Evolutionary conservation across 2,329 filamentous ascomycete species (phyloP), one percentile per base, ranked within the genome.

Genomic region (Trichoderma sp.): DNA sequence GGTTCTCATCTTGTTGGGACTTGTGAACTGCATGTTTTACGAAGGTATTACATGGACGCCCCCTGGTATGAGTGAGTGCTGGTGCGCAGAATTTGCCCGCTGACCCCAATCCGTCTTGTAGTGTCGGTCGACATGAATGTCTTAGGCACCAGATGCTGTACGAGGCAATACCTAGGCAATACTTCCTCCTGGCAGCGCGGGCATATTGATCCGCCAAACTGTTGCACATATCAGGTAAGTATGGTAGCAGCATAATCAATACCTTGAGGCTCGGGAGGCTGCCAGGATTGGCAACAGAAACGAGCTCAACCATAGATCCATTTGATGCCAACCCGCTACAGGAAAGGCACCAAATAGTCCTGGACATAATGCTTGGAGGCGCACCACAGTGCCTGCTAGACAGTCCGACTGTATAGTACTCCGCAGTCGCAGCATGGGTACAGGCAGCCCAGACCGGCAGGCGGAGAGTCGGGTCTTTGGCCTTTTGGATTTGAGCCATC

Each of bases 391-490:
- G 24, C 53, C 56, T 63, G 4, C 18, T n/a, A 24, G 27, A 18
- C 2, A n/a, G 18, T 9, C n/a, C 56, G 16, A 29, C 56, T 62
- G 11, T 16, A 31, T 21, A 14, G 2, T 14, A 59, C 53, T 29
- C 68, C 68, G 27, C 56, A 71, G 27, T 33, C 65, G 21, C 38
- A 60, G 21, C 35, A 50, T 29, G 12, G 53, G 68, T 27, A 33
- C 68, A 71, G 56, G 33, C 33, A n/a, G 59, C 68, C 69, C 69
- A 64, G 69, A 64, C 27, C 35, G 56, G 73, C 38, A 68, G 73
- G 56, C 64, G 41, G 64, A 53, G 27, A 27, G 62, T 67, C 62
- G 45, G 71, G 63, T 63, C 62, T 67, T 53, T 41, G 50, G 21
- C 21, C 21, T 56, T 56, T 56, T 56, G 33, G 27, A 63, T 24